Evolutionary conservation across 805 yeast genomes (phyloP), one percentile per base, ranked within the genome.

Genomic region (Kluyveromyces siamensis): DNA sequence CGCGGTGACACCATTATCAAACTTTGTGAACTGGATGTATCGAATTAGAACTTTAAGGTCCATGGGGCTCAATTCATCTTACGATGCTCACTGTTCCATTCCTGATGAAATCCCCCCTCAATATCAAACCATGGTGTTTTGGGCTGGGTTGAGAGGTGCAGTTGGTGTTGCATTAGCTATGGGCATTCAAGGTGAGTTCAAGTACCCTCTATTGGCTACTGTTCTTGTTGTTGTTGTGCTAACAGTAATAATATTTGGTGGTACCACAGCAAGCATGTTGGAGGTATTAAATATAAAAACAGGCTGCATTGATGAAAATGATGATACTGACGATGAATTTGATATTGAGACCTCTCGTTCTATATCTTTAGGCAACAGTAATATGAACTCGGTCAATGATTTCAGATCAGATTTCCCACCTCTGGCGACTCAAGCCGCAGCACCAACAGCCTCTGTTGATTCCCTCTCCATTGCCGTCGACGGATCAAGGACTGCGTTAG

Each of bases 131-230:
- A 93, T 93, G 99, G 88, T 91, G 45, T 93, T 93, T 66, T 93
- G 99, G 99, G 99, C 99, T 2, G 99, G 99, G 3, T 73, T 93
- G 49, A 76, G 99, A 62, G 99, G 99, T 51, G 99, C 99, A 0
- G 99, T 93, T 36, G 99, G 99, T 55, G 99, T 93, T 5, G 99
- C 99, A 0, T 76, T 93, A 60, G 99, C 99, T 0, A 88, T 95
- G 81, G 99, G 99, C 13, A 72, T 93, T 39, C 96, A 87, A 68
- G 99, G 98, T 52, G 96, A 91, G 61, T 82, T 87, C 48, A 91
- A 90, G 54, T 82, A 83, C 62, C 82, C 96, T 0, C 71, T 93
- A 47, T 70, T 91, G 47, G 99, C 99, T 2, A 95, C 99, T 0
- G 96, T 95, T 0, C 71, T 95, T 40, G 98, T 95, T 13, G 98